phyloP scores from a whole-genome alignment of 495 filamentous ascomycete species.

The Friedmanniomyces endolithicus region DNA sequence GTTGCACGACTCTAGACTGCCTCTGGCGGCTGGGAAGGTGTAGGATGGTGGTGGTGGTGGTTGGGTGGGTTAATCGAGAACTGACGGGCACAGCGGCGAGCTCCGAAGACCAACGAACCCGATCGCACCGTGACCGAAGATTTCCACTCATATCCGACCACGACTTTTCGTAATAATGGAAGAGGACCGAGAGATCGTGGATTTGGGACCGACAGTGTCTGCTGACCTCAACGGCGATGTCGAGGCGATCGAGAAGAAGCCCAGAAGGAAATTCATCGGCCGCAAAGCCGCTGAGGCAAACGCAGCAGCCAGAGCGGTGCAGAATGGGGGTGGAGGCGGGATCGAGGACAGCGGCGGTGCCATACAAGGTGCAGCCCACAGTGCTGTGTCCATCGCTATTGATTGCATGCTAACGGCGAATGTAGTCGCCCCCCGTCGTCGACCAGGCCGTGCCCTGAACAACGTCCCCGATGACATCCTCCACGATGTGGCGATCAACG shows the following conservation, averaged over 20 bases:
- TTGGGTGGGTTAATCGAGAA: no score
- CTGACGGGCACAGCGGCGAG: no score
- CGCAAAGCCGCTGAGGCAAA: slow-evolving; percentile 26
- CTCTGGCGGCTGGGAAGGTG: no score
- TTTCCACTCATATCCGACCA: background rate
- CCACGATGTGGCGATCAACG: slow-evolving; percentile 75
- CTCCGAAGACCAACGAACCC: no score
- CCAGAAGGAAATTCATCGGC: slow-evolving; percentile 32
- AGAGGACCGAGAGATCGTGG: slow-evolving; percentile 26
- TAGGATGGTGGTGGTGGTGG: no score
- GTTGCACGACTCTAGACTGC: no score
- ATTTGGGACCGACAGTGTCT: slow-evolving; percentile 23
- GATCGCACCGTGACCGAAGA: no score
- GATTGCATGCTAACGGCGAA: slow-evolving; percentile 1
- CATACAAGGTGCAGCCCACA: slow-evolving; percentile 29
- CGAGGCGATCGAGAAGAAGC: slow-evolving; percentile 21
- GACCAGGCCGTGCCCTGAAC: slow-evolving; percentile 65
- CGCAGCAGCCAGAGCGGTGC: slow-evolving; percentile 20
- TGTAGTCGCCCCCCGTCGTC: slow-evolving; percentile 41
- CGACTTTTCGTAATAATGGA: slow-evolving; percentile 22
- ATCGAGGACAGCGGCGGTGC: slow-evolving; percentile 33
- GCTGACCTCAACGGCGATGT: slow-evolving; percentile 24
- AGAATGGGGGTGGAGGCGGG: slow-evolving; percentile 20
- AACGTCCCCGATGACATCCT: slow-evolving; percentile 81
- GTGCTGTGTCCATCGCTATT: background rate